Conservation (phyloP, 1,284 basidiomycete genomes). For the Cryptococcus floricola region DNA sequence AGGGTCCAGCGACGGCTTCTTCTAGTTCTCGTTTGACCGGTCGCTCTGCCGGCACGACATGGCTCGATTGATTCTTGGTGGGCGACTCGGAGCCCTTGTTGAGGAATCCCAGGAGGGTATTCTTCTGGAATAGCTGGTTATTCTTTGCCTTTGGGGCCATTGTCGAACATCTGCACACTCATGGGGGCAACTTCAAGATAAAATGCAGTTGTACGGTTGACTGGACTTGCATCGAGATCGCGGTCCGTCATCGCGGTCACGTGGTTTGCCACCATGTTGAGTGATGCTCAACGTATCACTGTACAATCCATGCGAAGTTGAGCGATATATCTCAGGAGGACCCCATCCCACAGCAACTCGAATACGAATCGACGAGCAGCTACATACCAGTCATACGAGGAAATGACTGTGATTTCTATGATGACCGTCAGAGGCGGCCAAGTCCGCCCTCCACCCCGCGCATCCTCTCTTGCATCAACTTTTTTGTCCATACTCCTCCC, state of each 20-base stretch:
- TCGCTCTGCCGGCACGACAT: background rate
- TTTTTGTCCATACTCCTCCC: constrained; percentile 1
- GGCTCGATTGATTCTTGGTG: background rate
- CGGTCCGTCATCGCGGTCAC: background rate
- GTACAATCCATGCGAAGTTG: too few relatives aligned
- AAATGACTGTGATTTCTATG: too few relatives aligned
- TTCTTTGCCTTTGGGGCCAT: constrained; percentile 19
- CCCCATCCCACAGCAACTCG: too few relatives aligned
- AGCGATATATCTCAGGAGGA: too few relatives aligned
- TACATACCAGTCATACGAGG: too few relatives aligned
- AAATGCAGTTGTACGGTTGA: background rate
- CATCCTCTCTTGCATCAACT: constrained; percentile 3
- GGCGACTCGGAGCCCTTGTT: constrained; percentile 11
- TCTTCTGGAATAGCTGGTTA: constrained; percentile 3
- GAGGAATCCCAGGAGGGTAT: constrained; percentile 30
- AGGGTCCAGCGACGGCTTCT: background rate
- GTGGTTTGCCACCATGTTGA: background rate
- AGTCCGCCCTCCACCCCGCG: constrained; percentile 4
- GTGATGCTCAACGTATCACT: too few relatives aligned
- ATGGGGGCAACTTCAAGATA: background rate
- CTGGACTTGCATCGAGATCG: too few relatives aligned
- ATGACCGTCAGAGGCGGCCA: constrained; percentile 4
- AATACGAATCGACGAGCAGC: too few relatives aligned
- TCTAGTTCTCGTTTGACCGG: background rate
- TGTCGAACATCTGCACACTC: background rate